phyloP scores from a whole-genome alignment of 2,329 filamentous ascomycete genomes.

The Paraphaeosphaeria minitans region DNA sequence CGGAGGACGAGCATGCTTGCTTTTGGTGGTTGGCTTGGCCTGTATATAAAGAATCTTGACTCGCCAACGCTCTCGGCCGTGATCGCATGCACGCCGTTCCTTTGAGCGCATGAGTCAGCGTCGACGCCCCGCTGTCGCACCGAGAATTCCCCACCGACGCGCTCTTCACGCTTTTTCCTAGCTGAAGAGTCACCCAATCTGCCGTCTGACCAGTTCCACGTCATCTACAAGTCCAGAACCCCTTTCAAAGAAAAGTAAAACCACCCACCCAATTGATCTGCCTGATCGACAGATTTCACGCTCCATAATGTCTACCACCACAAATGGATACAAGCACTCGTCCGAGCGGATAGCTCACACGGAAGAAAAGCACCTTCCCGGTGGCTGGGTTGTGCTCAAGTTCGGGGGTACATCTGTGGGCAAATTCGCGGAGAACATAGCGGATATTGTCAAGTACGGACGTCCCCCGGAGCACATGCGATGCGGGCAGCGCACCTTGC shows the following conservation, averaged over 20 bases:
- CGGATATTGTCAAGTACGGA: conserved; percentile 65
- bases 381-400: conserved; percentile 86
- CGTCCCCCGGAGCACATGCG: not conserved
- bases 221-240: not conserved
- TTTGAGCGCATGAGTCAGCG: conserved; percentile 2
- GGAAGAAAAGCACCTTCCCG: conserved; percentile 55
- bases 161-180: conserved; percentile 4
- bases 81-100: not conserved
- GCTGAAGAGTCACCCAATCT: not conserved
- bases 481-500: not conserved
- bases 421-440: conserved; percentile 75
- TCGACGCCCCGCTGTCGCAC: not conserved
- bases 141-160: conserved; percentile 8
- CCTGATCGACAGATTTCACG: not conserved
- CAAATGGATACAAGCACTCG: conserved; percentile 41
- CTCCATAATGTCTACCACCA: conserved; percentile 31
- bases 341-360: conserved; percentile 49
- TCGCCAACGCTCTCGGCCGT: not conserved
- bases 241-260: too few species aligned
- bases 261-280: not conserved
- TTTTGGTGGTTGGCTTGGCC: not conserved
- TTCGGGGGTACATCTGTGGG: conserved; percentile 95
- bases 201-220: not conserved
- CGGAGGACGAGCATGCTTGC: not conserved
- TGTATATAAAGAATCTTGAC: not conserved